Base-by-base conservation (phyloP, 2,329 filamentous ascomycete genomes). In the Aspergillus sp. region DNA sequence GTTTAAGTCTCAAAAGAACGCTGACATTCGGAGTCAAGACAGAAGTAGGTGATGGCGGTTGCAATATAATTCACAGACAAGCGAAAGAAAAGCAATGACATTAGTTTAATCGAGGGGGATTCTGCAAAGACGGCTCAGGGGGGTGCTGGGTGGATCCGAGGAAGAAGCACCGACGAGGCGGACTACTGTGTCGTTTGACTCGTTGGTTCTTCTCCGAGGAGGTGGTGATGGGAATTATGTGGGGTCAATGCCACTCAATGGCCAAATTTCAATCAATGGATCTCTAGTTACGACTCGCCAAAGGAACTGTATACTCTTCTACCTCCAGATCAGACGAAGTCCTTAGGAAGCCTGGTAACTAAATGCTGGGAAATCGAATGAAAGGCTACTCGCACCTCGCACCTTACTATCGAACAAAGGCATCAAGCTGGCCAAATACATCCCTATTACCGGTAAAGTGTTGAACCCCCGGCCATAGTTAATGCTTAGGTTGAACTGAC, bases 91-190 rank as follows among this genome's bases (percentile, higher is more conserved):
- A 33, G 39, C 37, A 19, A 52, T n/a, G 31, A 35, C 40, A 53
- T 45, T 53, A 21, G 46, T 46, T 45, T 53, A 21, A 53, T 46
- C 21, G 51, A 46, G 51, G 51, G 51, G 51, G 45, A 46, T 50
- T 50, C 39, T 50, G 40, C 39, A 52, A 44, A 43, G 23, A 43
- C 51, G 51, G 51, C 41, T 53, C 51, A 53, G 51, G 51, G 51
- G 51, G 51, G 51, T 17, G 51, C 17, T 49, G 31, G 27, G 51
- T 53, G 51, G 51, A 46, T 37, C 51, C 51, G 15, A 19, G 11
- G 19, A 27, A 45, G 41, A 45, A 37, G 50, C 50, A 52, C 39
- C 27, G 27, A 31, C 8, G 27, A 43, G 35, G 35, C 35, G 12
- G 14, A 14, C 35, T n/a, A n/a, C 27, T 11, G 27, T 31, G 27